Percentiles rank a stretch among this genome's conserved stretches.
phyloP scores from a whole-genome alignment of 1,284 basidiomycete species.

The Ceratobasidium sp. region DNA sequence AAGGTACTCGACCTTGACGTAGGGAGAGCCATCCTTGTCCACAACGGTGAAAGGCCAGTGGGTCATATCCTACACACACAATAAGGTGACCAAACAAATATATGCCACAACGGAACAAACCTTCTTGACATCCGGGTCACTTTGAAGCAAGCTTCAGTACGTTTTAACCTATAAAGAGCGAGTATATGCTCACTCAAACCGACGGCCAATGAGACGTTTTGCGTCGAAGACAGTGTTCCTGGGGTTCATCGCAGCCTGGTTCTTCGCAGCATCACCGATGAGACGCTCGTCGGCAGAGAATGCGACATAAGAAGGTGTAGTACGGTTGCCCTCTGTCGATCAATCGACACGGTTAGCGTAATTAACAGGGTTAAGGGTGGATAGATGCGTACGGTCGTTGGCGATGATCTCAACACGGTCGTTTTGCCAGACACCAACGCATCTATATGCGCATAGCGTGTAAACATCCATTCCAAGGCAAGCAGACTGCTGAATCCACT shows the following conservation, averaged over 20 bases:
- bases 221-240: conserved; percentile 96
- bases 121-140: conserved; percentile 87
- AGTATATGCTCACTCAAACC: conserved; percentile 45
- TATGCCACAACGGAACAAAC: conserved; percentile 52
- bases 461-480: conserved; percentile 26
- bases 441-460: conserved; percentile 56
- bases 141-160: conserved; percentile 49
- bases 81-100: conserved; percentile 25
- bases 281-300: conserved; percentile 98
- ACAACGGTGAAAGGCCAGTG: conserved; percentile 77
- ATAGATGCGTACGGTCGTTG: conserved; percentile 79
- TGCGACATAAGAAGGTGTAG: conserved; percentile 98
- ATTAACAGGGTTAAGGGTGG: conserved; percentile 43
- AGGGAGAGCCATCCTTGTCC: conserved; percentile 63
- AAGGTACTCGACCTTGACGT: conserved; percentile 61
- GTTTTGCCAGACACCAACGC: conserved; percentile 98
- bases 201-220: conserved; percentile 94
- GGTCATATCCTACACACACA: conserved; percentile 67
- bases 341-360: conserved; percentile 15
- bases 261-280: conserved; percentile 99
- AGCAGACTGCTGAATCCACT: conserved; percentile 50
- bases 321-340: conserved; percentile 92
- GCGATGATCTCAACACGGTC: conserved; percentile 99
- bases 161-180: conserved; percentile 9
- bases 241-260: conserved; percentile 96